Conservation (phyloP, 306 rosid genomes). For the Gastrolobium bilobum region DNA sequence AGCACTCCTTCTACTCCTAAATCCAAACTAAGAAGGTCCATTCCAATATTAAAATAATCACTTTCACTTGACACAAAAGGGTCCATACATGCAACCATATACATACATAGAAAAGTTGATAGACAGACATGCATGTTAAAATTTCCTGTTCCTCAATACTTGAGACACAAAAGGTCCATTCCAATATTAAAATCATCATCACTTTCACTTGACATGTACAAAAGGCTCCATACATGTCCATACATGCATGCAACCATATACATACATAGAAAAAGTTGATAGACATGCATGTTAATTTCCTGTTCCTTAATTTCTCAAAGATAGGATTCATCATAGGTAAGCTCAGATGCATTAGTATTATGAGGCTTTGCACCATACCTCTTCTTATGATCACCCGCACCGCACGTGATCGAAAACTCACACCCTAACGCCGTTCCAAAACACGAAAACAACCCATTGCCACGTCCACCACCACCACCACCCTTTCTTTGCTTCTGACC, state of each 20-base stretch:
- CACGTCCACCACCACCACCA: background rate
- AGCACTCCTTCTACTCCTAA: constrained; percentile 25
- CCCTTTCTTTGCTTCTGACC: background rate
- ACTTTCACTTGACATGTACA: too few relatives aligned
- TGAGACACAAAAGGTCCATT: too few relatives aligned
- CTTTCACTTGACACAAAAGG: too few relatives aligned
- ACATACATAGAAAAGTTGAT: too few relatives aligned
- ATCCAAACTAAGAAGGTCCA: constrained; percentile 35
- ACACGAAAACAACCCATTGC: constrained; percentile 72
- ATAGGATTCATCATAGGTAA: constrained; percentile 61
- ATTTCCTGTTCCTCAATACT: too few relatives aligned
- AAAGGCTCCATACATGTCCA: too few relatives aligned
- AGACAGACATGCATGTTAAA: too few relatives aligned
- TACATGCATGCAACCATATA: too few relatives aligned
- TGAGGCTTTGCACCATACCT: constrained; percentile 41
- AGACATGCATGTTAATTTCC: too few relatives aligned
- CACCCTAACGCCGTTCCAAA: constrained; percentile 75
- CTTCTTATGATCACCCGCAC: constrained; percentile 65
- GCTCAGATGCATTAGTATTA: constrained; percentile 55
- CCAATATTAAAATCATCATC: too few relatives aligned
- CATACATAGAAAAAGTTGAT: too few relatives aligned
- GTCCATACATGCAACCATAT: too few relatives aligned
- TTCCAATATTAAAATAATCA: background rate
- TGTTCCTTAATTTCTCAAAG: background rate
- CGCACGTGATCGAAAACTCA: constrained; percentile 77